Evolutionary conservation across 768 basidiomycete species (phyloP).

Genomic region (Boletus reticulatus): DNA sequence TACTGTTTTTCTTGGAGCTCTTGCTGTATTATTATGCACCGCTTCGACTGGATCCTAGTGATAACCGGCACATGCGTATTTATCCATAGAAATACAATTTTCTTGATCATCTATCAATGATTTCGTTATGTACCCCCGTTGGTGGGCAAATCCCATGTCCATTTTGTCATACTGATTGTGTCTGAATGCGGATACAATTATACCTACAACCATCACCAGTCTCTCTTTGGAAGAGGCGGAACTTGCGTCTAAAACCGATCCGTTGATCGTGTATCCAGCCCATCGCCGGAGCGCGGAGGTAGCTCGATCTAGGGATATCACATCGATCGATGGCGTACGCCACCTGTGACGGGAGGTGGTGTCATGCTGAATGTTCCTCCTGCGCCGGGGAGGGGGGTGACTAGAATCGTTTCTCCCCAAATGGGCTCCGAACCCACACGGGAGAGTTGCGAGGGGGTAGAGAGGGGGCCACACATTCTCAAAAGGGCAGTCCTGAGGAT

Average conservation of each 20-base stretch:
- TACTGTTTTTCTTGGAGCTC: slow-evolving; percentile 29
- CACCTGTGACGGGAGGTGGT: slow-evolving; percentile 5
- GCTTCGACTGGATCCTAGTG: slow-evolving; percentile 15
- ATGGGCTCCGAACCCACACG: slow-evolving; percentile 5
- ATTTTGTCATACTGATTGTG: slow-evolving; percentile 7
- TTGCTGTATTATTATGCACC: slow-evolving; percentile 29
- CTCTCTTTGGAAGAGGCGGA: slow-evolving; percentile 10
- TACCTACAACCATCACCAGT: not conserved
- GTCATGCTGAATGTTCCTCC: not conserved
- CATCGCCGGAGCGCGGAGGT: slow-evolving; percentile 22
- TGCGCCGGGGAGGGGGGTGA: not conserved
- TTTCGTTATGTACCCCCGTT: slow-evolving; percentile 13
- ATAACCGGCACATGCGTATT: slow-evolving; percentile 16
- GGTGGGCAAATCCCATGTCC: slow-evolving; percentile 16
- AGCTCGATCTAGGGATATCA: slow-evolving; percentile 16
- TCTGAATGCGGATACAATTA: slow-evolving; percentile 2
- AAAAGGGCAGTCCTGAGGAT: not conserved
- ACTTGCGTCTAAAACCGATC: slow-evolving; percentile 11
- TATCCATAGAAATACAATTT: slow-evolving; percentile 19
- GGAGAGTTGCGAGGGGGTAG: not conserved
- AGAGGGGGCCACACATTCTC: not conserved
- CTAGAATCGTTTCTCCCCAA: not conserved
- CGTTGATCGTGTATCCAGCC: slow-evolving; percentile 13
- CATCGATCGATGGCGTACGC: slow-evolving; percentile 19
- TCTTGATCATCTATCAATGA: slow-evolving; percentile 29